phyloP scores from a whole-genome alignment of 106 monocot species.

The Acanthochlamys bracteata region DNA sequence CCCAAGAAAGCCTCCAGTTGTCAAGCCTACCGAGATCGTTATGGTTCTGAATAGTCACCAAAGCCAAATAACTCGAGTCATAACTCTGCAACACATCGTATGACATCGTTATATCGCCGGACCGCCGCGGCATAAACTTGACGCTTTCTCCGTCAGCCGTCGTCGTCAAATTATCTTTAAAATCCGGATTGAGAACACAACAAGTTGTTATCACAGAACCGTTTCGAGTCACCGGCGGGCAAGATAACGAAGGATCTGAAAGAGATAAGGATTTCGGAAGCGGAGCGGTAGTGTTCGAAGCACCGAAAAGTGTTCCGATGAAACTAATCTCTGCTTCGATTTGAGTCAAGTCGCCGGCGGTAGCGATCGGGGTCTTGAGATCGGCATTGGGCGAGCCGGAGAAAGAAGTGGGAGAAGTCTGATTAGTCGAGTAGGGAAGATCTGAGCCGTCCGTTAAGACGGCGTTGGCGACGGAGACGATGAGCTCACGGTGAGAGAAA shows the following conservation, averaged over 20 bases:
- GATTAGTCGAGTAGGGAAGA: constrained; percentile 50
- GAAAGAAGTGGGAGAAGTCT: constrained; percentile 41
- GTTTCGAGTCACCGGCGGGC: constrained; percentile 14
- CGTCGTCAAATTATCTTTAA: constrained; percentile 6
- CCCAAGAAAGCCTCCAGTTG: constrained; percentile 78
- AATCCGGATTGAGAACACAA: constrained; percentile 16
- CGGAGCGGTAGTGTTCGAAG: constrained; percentile 17
- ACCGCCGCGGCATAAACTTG: constrained; percentile 31
- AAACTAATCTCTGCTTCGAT: constrained; percentile 46
- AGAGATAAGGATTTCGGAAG: constrained; percentile 36
- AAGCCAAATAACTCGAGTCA: constrained; percentile 60
- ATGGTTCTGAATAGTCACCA: constrained; percentile 52
- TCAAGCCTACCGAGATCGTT: constrained; percentile 69
- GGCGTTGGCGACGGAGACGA: constrained; percentile 43
- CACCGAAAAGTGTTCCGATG: constrained; percentile 55
- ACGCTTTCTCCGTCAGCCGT: background rate
- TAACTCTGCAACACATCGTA: constrained; percentile 76
- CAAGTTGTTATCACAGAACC: constrained; percentile 11
- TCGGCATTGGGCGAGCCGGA: constrained; percentile 66
- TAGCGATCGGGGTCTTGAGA: constrained; percentile 79
- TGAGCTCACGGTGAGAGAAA: constrained; percentile 49
- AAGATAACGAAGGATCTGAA: constrained; percentile 41
- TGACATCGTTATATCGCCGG: constrained; percentile 66
- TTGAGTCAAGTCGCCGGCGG: constrained; percentile 61
- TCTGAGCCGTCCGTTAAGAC: constrained; percentile 56